A percentile compares a stretch with the other conserved stretches of the same genome.
Evolutionary conservation across 2,329 filamentous ascomycete genomes (phyloP).

Genomic region (Fusarium neocosmosporiellum): DNA sequence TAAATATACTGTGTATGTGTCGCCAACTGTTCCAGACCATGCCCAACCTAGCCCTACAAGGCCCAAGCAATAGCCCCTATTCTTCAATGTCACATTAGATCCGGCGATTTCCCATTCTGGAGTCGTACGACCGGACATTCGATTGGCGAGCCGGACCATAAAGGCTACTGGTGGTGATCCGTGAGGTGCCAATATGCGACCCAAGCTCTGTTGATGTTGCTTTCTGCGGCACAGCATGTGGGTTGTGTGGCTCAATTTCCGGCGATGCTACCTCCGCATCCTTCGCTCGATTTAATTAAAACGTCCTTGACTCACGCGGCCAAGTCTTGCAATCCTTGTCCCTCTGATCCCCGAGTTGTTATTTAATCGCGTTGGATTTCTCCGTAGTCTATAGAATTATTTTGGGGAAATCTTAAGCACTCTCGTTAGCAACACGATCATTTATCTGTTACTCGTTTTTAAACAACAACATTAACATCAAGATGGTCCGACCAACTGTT

Average conservation of each 20-base stretch:
- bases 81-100: neutral
- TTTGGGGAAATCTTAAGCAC: neutral
- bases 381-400: neutral
- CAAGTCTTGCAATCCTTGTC: neutral
- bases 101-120: neutral
- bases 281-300: neutral
- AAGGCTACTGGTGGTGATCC: neutral
- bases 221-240: neutral
- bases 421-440: slow-evolving; percentile 1
- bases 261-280: neutral
- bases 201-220: neutral
- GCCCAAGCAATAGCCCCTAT: neutral
- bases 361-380: neutral
- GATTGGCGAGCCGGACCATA: neutral
- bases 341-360: neutral
- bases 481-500: slow-evolving; percentile 19
- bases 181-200: neutral
- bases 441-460: neutral
- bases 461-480: neutral
- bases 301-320: neutral
- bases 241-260: neutral
- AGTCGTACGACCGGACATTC: neutral
- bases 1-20: neutral
- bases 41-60: neutral
- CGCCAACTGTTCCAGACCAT: neutral